Evolutionary conservation across 106 monocot species (phyloP).

Genomic region (Gastrodia elata): DNA sequence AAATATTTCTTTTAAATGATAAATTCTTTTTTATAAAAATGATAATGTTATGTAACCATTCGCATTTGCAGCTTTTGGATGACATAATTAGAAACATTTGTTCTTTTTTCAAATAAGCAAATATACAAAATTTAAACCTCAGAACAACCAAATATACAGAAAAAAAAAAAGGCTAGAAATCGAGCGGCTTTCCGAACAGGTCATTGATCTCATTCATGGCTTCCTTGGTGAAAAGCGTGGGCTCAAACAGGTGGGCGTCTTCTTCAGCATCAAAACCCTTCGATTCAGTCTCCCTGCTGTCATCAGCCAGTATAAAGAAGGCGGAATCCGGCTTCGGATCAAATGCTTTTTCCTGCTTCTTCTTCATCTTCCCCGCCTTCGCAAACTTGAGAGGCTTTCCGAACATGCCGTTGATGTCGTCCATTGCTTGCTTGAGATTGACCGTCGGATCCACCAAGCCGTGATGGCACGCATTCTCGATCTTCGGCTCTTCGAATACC

Average conservation of each 20-base stretch:
- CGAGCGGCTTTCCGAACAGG: constrained; percentile 74
- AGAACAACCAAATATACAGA: too few species aligned
- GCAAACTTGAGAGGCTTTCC: constrained; percentile 53
- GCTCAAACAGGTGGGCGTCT: constrained; percentile 57
- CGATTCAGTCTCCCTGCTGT: constrained; percentile 23
- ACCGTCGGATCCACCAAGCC: constrained; percentile 85
- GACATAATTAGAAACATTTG: too few species aligned
- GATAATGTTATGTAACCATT: too few species aligned
- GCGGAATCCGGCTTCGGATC: constrained; percentile 15
- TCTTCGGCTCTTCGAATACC: constrained; percentile 35
- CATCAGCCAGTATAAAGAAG: constrained; percentile 64
- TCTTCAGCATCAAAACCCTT: constrained; percentile 6
- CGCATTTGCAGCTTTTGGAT: too few species aligned
- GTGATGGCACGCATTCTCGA: constrained; percentile 91
- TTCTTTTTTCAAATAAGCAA: too few species aligned
- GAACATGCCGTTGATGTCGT: constrained; percentile 89
- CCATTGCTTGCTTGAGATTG: constrained; percentile 85
- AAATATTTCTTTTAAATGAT: too few species aligned
- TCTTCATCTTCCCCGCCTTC: constrained; percentile 21
- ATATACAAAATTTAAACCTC: too few species aligned
- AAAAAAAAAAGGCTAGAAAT: too few species aligned
- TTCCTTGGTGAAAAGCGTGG: constrained; percentile 69
- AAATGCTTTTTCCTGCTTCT: constrained; percentile 19
- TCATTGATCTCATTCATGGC: constrained; percentile 86
- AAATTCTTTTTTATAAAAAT: too few species aligned